Percentiles rank a stretch among this genome's conserved stretches.
phyloP scores from a whole-genome alignment of 2,329 filamentous ascomycete genomes.

The Penicillium sp. region DNA sequence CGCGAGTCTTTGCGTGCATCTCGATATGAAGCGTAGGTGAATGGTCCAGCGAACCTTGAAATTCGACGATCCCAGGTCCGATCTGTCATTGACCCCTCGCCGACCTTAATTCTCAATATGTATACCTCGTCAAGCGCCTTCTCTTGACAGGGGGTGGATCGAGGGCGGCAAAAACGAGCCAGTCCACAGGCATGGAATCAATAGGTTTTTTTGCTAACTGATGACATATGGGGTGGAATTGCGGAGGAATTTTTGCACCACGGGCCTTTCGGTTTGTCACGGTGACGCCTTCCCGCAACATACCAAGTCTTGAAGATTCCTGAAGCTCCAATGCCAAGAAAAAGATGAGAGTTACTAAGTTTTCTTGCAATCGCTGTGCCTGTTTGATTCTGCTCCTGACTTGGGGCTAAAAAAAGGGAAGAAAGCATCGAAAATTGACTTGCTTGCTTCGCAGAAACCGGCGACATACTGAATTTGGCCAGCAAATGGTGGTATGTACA shows the following conservation, averaged over 20 bases:
- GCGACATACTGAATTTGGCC: not conserved
- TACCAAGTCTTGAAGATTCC: slow-evolving; percentile 11
- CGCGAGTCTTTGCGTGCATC: slow-evolving; percentile 14
- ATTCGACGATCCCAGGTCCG: not conserved
- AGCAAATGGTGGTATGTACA: not conserved
- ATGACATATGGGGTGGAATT: not conserved
- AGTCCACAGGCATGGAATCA: not conserved
- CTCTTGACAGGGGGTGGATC: not conserved
- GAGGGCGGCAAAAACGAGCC: not conserved
- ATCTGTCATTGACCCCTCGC: not conserved
- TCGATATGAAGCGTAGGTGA: not conserved
- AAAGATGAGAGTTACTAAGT: not conserved
- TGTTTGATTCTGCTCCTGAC: not conserved
- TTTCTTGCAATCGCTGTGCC: too few species aligned
- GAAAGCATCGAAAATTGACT: too few species aligned
- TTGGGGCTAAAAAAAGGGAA: not conserved
- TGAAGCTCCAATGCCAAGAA: not conserved
- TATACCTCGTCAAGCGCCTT: not conserved
- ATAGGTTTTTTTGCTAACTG: not conserved
- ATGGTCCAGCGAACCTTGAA: not conserved
- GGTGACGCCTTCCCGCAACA: slow-evolving; percentile 24
- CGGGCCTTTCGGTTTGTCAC: slow-evolving; percentile 1
- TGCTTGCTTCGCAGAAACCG: not conserved
- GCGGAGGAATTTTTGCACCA: not conserved
- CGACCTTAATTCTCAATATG: not conserved